Base-by-base conservation (phyloP, 495 filamentous ascomycete genomes). In the Hypoxylon trugodes region DNA sequence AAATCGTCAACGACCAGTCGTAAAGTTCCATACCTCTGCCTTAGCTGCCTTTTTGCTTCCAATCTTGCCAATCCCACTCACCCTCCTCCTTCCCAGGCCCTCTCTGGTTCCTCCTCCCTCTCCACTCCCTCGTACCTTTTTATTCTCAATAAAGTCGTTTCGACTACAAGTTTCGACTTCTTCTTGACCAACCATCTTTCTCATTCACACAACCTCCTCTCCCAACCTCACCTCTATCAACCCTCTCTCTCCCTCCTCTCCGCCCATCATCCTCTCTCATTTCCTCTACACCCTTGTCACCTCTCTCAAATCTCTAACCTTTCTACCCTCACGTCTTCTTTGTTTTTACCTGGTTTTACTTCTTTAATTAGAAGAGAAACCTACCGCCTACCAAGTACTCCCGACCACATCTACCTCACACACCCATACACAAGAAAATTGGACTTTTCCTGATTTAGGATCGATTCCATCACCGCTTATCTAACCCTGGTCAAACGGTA, bases 61-160 rank as follows among this genome's bases (percentile, higher is more conserved):
- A n/a, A n/a, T n/a, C n/a, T 36, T 36, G 32, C 42, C 15, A 46
- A 33, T 16, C 19, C 30, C 35, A 40, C 21, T 46, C 67, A 63
- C 66, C 66, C 69, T 70, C 66, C 69, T 66, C 66, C 61, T 67
- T 56, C 42, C 62, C 66, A 56, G 55, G 41, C 60, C 58, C 59
- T 67, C 59, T 69, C 46, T 54, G 49, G 53, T 42, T 49, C 42
- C 21, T 25, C 60, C 64, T 59, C 54, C 65, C 60, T 59, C 65
- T 30, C 42, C 15, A 16, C 57, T 52, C 53, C 42, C 51, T 45
- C 45, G 36, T 61, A 47, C 61, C 62, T 55, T 68, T 68, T 64
- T 60, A 53, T 61, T 28, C n/a, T n/a, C n/a, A n/a, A n/a, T n/a
- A n/a, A n/a, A 56, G 61, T 50, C 32, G 42, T 58, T 49, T 50